Base-by-base conservation (phyloP, 495 filamentous ascomycete genomes). In the Aspergillus sclerotiicarbonarius region DNA sequence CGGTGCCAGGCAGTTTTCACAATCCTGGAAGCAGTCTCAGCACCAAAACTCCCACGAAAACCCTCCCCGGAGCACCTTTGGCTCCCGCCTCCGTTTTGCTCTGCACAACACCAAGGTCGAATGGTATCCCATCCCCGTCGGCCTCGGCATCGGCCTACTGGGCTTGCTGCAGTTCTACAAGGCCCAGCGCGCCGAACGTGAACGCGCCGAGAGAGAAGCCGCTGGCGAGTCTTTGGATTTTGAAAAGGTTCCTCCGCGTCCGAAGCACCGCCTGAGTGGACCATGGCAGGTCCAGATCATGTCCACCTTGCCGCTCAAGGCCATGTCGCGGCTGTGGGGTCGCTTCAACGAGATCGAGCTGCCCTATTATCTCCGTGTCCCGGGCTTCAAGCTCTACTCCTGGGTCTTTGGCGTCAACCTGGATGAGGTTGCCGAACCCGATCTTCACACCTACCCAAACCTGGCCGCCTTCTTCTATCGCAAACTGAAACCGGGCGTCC, bases 381-480 rank as follows among this genome's bases (percentile, higher is more conserved):
- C 95, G 16, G 94, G 95, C n/a, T 99, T 99, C 72, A 90, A 88
- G 61, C 78, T 99, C 13, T 99, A 99, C 69, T 84, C 90, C 3
- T 96, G 79, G 72, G 79, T 93, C 21, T 99, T 99, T 66, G 95
- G 93, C 5, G 94, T 96, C 62, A 95, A 96, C 67, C 81, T 99
- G 19, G 84, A 85, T 32, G 94, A 99, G 72, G 85, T 96, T 15
- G 84, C 86, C 30, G 90, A 99, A 62, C 82, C 85, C 8, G 93
- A 98, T 62, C 84, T 99, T 33, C 90, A 90, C 68, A 81, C 78
- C 45, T 99, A 96, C 69, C 88, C 90, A 0, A 99, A 99, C 68
- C 82, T 99, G 20, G 90, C 94, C 1, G 84, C 92, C 51, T 99
- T 99, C 80, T 99, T 99, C 78, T 99, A 97, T 73, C 90, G 94